These are phyloP conservation scores for Parasitella parasitica DNA, from an alignment of 371 early-diverging fungal genomes.

Conservation along the genomic window DNA sequence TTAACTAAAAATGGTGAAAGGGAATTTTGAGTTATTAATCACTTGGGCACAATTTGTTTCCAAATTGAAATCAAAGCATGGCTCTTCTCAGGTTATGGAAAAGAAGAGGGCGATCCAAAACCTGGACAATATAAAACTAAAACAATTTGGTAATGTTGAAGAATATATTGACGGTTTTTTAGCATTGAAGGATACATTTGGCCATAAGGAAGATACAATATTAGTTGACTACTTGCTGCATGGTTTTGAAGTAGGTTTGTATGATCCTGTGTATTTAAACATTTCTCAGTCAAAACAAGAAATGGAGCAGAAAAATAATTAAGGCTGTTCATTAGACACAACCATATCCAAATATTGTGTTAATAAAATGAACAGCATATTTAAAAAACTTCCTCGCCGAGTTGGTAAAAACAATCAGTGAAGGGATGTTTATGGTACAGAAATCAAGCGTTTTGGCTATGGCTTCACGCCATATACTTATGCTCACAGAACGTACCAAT, in stretches of 20 bases:
- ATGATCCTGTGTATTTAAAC: neutral
- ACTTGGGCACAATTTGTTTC: neutral
- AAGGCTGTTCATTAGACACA: too few species aligned
- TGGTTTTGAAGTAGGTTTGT: neutral
- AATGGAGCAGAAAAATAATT: too few species aligned
- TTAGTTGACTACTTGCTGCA: neutral
- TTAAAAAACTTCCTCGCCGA: too few species aligned
- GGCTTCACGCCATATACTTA: too few species aligned
- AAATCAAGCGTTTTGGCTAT: too few species aligned
- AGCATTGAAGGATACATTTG: neutral
- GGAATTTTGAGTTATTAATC: neutral
- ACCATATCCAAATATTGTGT: too few species aligned
- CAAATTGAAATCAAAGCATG: neutral
- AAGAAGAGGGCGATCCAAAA: neutral
- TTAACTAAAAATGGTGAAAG: too few species aligned
- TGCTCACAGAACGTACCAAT: too few species aligned
- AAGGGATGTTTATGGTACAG: too few species aligned
- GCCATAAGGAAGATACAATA: neutral
- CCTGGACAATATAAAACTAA: neutral
- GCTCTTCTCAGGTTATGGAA: neutral
- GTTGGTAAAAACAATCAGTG: too few species aligned
- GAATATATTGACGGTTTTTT: neutral
- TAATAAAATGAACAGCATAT: too few species aligned
- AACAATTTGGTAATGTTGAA: neutral
- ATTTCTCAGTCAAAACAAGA: neutral